Base-by-base conservation (phyloP, 495 filamentous ascomycete species). In the Venustampulla echinocandica region DNA sequence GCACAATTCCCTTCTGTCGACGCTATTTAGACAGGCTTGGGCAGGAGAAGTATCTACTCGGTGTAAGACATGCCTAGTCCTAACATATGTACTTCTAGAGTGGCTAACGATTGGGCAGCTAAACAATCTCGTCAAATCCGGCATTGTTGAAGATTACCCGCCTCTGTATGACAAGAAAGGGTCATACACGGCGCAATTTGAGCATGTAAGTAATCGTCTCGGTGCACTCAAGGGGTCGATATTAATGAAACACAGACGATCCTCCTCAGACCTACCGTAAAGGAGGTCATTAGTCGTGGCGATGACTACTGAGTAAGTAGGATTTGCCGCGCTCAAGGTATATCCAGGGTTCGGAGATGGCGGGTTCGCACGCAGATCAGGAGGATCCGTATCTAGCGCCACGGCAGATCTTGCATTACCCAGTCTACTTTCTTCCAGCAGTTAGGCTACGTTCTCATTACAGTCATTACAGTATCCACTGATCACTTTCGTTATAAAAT, bases 261-360 rank as follows among this genome's bases (percentile, higher is more conserved):
- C 55, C 58, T 95, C 46, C 77, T 95, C 46, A 74, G 89, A 52
- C 88, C 89, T 35, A 94, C 75, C 52, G 82, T 87, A 19, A 95
- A 95, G 73, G 89, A 95, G 69, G 80, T 95, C 44, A 85, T 95
- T 56, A 94, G 86, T 62, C 82, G 87, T 44, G 89, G 89, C 52
- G 85, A 92, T 32, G 89, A 95, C 59, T 95, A 88, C 63, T 95
- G 73, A 64, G 30, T 30, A n/a, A n/a, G n/a, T n/a, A n/a, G n/a
- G n/a, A n/a, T n/a, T n/a, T n/a, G n/a, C n/a, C n/a, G n/a, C n/a
- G n/a, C n/a, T n/a, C n/a, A n/a, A n/a, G n/a, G n/a, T n/a, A n/a
- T n/a, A n/a, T n/a, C n/a, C n/a, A n/a, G n/a, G n/a, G n/a, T n/a
- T n/a, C n/a, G n/a, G n/a, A n/a, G n/a, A n/a, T n/a, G n/a, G n/a